A percentile compares a stretch with the other conserved stretches of the same genome.
Evolutionary conservation across 2,329 filamentous ascomycete species (phyloP).

Genomic region (Trichoderma simmonsii): DNA sequence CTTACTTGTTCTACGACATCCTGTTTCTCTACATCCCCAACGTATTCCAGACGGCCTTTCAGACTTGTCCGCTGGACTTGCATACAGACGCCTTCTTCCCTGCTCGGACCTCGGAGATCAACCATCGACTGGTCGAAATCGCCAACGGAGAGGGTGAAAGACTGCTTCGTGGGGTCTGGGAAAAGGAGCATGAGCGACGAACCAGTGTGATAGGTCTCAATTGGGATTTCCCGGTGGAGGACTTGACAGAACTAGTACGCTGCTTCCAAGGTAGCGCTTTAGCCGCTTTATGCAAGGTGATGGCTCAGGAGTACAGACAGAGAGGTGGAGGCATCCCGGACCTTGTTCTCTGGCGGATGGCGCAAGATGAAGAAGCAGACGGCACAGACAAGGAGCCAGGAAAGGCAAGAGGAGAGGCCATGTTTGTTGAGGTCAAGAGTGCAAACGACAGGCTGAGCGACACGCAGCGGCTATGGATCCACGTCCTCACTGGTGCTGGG

Average conservation of each 20-base stretch:
- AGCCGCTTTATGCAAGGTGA: constrained; percentile 82
- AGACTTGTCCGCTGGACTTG: constrained; percentile 89
- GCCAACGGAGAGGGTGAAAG: constrained; percentile 71
- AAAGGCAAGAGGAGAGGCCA: constrained; percentile 55
- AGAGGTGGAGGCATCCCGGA: constrained; percentile 88
- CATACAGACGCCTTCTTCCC: constrained; percentile 92
- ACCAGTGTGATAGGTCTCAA: constrained; percentile 90
- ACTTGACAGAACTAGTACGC: constrained; percentile 72
- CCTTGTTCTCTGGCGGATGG: constrained; percentile 76
- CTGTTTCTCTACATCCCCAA: constrained; percentile 92
- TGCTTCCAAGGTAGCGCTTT: constrained; percentile 81
- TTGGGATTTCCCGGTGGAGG: constrained; percentile 79
- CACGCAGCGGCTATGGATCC: constrained; percentile 94
- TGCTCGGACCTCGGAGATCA: constrained; percentile 82
- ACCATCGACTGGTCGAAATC: constrained; percentile 80
- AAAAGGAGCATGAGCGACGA: constrained; percentile 62
- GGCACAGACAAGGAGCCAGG: constrained; percentile 24
- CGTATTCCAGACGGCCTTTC: constrained; percentile 93
- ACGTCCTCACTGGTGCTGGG: constrained; percentile 82
- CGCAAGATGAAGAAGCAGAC: constrained; percentile 24
- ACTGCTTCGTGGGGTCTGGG: constrained; percentile 67
- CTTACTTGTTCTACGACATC: constrained; percentile 89
- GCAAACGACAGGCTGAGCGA: constrained; percentile 93
- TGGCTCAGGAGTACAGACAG: constrained; percentile 91
- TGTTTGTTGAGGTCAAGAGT: constrained; percentile 78